Percentiles rank a stretch among this genome's conserved stretches.
Evolutionary conservation across 2,329 filamentous ascomycete genomes (phyloP).

Genomic region (Apiospora saccharicola): DNA sequence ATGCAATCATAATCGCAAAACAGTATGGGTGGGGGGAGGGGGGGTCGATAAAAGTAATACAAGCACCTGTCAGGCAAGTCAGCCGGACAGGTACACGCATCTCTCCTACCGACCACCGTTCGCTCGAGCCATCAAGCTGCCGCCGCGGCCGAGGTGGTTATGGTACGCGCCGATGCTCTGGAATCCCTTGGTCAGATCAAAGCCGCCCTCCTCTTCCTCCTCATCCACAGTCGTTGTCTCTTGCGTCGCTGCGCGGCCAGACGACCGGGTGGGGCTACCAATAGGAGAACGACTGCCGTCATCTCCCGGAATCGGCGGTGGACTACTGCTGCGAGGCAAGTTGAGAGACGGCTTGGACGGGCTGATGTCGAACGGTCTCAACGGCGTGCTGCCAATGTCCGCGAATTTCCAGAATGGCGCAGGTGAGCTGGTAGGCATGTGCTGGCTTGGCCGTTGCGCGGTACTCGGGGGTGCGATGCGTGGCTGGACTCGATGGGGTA

Average conservation of each 20-base stretch:
- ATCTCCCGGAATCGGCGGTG: constrained; percentile 51
- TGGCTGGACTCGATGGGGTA: constrained; percentile 76
- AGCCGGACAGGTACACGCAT: background rate
- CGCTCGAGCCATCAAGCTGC: constrained; percentile 12
- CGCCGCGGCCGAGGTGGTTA: constrained; percentile 41
- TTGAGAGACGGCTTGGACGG: constrained; percentile 57
- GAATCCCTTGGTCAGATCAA: constrained; percentile 69
- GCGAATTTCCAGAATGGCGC: constrained; percentile 91
- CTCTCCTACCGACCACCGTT: constrained; percentile 14
- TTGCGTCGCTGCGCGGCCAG: constrained; percentile 35
- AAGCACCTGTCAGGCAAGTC: background rate
- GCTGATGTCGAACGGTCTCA: constrained; percentile 66
- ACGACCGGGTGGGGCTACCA: constrained; percentile 57
- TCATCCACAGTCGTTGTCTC: constrained; percentile 49
- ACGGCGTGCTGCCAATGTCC: constrained; percentile 76
- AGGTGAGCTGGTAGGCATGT: constrained; percentile 85
- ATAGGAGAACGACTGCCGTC: constrained; percentile 52
- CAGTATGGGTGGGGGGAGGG: background rate
- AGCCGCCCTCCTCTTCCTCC: constrained; percentile 60
- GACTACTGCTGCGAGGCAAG: constrained; percentile 64
- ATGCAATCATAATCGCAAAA: background rate
- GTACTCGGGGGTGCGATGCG: constrained; percentile 81
- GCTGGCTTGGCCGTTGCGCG: constrained; percentile 80
- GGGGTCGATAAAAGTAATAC: background rate
- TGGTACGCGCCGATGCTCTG: constrained; percentile 72